Percentiles rank a stretch among this genome's conserved stretches.
Evolutionary conservation across 805 yeast genomes (phyloP).

Genomic region (Saccharomycopsis malanga): DNA sequence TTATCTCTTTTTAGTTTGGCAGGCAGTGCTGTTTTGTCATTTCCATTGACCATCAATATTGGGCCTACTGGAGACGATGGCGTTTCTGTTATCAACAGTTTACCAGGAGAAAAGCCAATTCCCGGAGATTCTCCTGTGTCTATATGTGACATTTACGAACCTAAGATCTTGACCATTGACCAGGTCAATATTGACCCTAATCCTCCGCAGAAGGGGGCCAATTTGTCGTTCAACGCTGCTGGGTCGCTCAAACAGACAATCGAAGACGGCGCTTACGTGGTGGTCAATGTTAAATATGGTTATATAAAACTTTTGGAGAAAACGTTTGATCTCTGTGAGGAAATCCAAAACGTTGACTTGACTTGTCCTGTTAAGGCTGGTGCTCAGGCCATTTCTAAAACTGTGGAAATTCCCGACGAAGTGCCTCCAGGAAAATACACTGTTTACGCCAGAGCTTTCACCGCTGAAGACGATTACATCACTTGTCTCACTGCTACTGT

Average conservation of each 20-base stretch:
- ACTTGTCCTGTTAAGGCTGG: conserved; percentile 80
- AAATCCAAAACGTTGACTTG: conserved; percentile 74
- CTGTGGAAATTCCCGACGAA: conserved; percentile 78
- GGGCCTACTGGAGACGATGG: conserved; percentile 1
- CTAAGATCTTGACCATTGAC: conserved; percentile 59
- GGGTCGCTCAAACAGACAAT: conserved; percentile 54
- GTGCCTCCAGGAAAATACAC: conserved; percentile 94
- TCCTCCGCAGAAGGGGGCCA: conserved; percentile 83
- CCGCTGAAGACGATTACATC: conserved; percentile 71
- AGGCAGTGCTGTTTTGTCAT: conserved; percentile 5
- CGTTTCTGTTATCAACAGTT: conserved; percentile 10
- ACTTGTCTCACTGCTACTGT: conserved; percentile 77
- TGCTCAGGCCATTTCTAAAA: conserved; percentile 52
- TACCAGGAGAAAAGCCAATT: conserved; percentile 54
- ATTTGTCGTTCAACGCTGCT: conserved; percentile 69
- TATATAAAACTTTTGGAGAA: conserved; percentile 82
- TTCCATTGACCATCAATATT: conserved; percentile 19
- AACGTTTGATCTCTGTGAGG: conserved; percentile 90
- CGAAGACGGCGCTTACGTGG: conserved; percentile 87
- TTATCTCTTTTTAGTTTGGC: neutral
- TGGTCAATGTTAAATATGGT: conserved; percentile 88
- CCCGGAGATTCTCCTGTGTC: conserved; percentile 88
- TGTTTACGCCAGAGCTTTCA: conserved; percentile 85
- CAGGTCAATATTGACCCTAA: conserved; percentile 64
- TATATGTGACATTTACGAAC: conserved; percentile 59